Percentiles rank a stretch among this genome's conserved stretches.
These are phyloP conservation scores for Agrostemma githago DNA, from an alignment of 148 eudicot genomes.

Conservation along the genomic window DNA sequence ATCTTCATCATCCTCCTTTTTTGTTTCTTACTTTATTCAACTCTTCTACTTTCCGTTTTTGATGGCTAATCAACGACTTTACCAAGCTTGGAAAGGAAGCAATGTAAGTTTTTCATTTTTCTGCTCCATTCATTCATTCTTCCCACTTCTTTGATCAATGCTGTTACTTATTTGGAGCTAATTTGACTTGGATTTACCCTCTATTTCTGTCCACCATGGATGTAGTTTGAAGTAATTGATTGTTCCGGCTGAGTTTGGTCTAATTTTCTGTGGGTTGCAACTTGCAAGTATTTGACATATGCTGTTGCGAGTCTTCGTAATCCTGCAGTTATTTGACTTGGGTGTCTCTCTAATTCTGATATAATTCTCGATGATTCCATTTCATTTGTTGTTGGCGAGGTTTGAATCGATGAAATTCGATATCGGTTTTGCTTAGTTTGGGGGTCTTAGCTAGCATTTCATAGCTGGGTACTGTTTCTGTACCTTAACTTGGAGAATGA, in stretches of 20 bases:
- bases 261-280: too few species aligned
- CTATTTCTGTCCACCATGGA: neutral
- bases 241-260: too few species aligned
- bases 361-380: neutral
- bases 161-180: neutral
- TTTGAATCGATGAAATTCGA: constrained; percentile 13
- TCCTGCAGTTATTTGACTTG: too few species aligned
- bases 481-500: neutral
- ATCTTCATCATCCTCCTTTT: constrained; percentile 6
- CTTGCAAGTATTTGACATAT: too few species aligned
- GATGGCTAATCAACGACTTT: constrained; percentile 43
- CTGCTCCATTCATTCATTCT: neutral
- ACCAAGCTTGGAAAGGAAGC: constrained; percentile 56
- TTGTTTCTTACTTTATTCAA: constrained; percentile 13
- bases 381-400: constrained; percentile 8
- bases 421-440: constrained; percentile 18
- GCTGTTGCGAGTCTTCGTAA: too few species aligned
- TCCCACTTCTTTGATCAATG: neutral
- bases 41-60: constrained; percentile 8
- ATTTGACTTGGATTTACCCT: neutral
- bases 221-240: too few species aligned
- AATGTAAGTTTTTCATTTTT: constrained; percentile 30
- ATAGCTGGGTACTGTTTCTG: neutral
- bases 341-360: neutral
- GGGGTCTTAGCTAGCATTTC: neutral